Evolutionary conservation across 1,284 basidiomycete species (phyloP), one percentile per base, ranked within the genome.

Genomic region (Ceratobasidium sp.): DNA sequence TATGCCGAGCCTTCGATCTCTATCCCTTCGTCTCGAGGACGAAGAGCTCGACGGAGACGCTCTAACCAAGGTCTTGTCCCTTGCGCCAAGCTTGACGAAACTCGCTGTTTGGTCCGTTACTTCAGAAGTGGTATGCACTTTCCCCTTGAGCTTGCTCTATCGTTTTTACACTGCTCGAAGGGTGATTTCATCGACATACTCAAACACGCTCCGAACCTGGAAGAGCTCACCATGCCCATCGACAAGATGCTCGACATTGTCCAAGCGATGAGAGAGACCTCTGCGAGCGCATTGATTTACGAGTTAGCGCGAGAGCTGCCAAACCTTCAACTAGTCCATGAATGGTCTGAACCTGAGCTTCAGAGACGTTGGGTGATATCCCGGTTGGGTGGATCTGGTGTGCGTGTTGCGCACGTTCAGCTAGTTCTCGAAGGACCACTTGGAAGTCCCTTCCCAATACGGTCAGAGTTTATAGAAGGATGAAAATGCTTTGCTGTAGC

Each of bases 311-410:
- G 3, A 4, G 38, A 44, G 61, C 61, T 64, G 20, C 61, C 61
- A 2, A 64, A 64, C 13, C 61, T 64, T 10, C 61, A 40, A 20
- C n/a, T 44, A n/a, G 61, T 64, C 20, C 61, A 64, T 33, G 61
- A 64, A 12, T 64, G 38, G 26, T 64, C 61, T 64, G 40, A 64
- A n/a, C 61, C 61, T 26, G 38, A 64, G 23, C 61, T 64, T 42
- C 61, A 46, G 42, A 64, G 61, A n/a, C 40, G 20, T 42, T 64
- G 61, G 61, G 40, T 44, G 42, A 44, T 64, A n/a, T 42, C 20
- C 38, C 38, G 61, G 5, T 13, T n/a, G 5, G 23, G 20, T 7
- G 61, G 44, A n/a, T 5, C 20, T n/a, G 42, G 44, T 20, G 61
- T 64, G 7, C 33, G 23, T 17, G 61, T 64, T 26, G 42, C 42